These are phyloP conservation scores for Yamadazyma paraphyllophila DNA, from an alignment of 805 yeast genomes.

Conservation along the genomic window DNA sequence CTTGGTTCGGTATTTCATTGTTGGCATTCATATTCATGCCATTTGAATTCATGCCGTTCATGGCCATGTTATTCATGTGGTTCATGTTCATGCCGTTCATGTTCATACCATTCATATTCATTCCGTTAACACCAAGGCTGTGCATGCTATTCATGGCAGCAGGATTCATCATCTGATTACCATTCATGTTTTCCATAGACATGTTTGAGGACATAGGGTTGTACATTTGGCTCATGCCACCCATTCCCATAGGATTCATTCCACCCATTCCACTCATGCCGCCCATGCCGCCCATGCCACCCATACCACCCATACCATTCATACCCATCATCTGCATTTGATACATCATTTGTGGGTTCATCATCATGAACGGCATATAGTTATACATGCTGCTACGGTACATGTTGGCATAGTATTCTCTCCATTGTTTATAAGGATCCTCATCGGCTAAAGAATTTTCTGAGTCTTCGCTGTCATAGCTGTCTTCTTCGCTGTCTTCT, in stretches of 20 bases:
- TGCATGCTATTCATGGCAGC: background rate
- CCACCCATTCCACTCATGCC: constrained; percentile 5
- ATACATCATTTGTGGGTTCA: constrained; percentile 11
- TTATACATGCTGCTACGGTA: constrained; percentile 16
- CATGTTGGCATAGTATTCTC: constrained; percentile 27
- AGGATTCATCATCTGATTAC: background rate
- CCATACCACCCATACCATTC: constrained; percentile 1
- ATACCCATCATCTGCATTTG: constrained; percentile 11
- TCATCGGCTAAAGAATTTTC: constrained; percentile 8
- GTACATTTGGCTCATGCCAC: constrained; percentile 1
- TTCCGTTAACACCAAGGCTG: background rate
- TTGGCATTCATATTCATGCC: constrained; percentile 4
- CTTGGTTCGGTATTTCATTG: background rate
- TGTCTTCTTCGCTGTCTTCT: constrained; percentile 10
- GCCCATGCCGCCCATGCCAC: constrained; percentile 5
- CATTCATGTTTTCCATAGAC: constrained; percentile 5
- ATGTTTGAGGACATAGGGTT: background rate
- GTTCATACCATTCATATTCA: constrained; percentile 3
- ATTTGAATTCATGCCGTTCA: constrained; percentile 3
- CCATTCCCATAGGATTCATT: constrained; percentile 4
- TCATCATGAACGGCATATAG: constrained; percentile 11
- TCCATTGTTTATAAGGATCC: constrained; percentile 34
- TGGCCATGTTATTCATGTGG: constrained; percentile 5
- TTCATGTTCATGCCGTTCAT: constrained; percentile 12
- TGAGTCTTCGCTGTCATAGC: constrained; percentile 10